Evolutionary conservation across 2,329 filamentous ascomycete genomes (phyloP).

Genomic region (Mariannaea elegans): DNA sequence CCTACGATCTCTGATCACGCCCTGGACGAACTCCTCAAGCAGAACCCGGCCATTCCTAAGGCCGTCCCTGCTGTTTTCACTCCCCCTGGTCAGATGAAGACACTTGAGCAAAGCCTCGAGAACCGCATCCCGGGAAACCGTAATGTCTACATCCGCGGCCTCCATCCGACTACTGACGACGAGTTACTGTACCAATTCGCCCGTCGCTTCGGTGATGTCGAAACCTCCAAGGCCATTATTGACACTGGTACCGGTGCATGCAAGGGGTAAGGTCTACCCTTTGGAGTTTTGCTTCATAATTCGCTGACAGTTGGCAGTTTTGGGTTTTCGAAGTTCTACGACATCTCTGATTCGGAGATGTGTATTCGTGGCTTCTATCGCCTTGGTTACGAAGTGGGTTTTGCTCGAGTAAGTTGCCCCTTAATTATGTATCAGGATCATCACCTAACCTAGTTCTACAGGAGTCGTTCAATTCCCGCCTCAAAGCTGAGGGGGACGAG

Average conservation of each 20-base stretch:
- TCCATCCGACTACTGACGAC: conserved; percentile 94
- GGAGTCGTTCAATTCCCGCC: conserved; percentile 98
- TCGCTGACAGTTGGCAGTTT: conserved; percentile 67
- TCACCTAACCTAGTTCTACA: conserved; percentile 47
- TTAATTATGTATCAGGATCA: neutral
- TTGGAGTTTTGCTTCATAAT: neutral
- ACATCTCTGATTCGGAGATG: conserved; percentile 87
- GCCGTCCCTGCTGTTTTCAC: conserved; percentile 92
- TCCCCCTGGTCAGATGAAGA: conserved; percentile 85
- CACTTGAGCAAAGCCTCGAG: conserved; percentile 91
- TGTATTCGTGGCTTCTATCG: conserved; percentile 96
- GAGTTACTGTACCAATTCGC: conserved; percentile 86
- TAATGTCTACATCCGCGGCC: conserved; percentile 97
- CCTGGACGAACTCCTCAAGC: conserved; percentile 72
- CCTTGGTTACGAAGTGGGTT: conserved; percentile 96
- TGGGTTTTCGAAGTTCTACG: conserved; percentile 95
- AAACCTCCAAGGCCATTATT: conserved; percentile 98
- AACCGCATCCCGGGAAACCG: conserved; percentile 92
- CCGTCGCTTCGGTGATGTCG: conserved; percentile 88
- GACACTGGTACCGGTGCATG: conserved; percentile 92
- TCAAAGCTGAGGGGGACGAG: conserved; percentile 94
- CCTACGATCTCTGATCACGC: conserved; percentile 55
- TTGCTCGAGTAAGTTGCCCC: conserved; percentile 76
- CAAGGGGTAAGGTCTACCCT: conserved; percentile 77
- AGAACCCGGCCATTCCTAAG: conserved; percentile 84